Conservation (phyloP, 2,329 filamentous ascomycete species). For the Aspergillus thermomutatus region DNA sequence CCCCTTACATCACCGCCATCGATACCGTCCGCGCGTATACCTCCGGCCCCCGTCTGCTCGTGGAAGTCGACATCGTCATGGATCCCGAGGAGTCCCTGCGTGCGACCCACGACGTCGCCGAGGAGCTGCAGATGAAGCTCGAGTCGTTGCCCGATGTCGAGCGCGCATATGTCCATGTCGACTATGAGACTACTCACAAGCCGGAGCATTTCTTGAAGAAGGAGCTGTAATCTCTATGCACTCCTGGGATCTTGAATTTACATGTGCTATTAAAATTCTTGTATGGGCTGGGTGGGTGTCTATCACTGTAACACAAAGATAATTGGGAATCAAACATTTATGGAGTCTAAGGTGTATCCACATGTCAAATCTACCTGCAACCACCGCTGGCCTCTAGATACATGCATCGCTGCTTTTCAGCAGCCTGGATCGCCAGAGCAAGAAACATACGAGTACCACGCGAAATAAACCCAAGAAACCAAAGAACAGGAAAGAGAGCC, state of each 20-base stretch:
- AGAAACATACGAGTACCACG: background rate
- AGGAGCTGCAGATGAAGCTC: constrained; percentile 89
- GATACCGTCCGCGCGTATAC: constrained; percentile 96
- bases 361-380: background rate
- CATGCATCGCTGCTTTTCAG: no score
- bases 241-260: background rate
- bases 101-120: constrained; percentile 87
- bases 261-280: no score
- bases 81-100: constrained; percentile 67
- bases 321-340: background rate
- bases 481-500: background rate
- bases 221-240: constrained; percentile 50
- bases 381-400: background rate
- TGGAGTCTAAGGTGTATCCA: background rate
- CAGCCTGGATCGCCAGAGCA: background rate
- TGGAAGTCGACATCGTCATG: constrained; percentile 97
- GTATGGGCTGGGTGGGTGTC: no score
- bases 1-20: constrained; percentile 73
- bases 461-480: background rate
- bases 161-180: constrained; percentile 92
- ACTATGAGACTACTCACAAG: constrained; percentile 94
- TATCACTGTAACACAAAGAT: no score
- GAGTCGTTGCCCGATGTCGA: constrained; percentile 90
- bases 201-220: constrained; percentile 76
- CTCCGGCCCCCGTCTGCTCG: constrained; percentile 80